Conservation (phyloP, 768 basidiomycete genomes). For the Amanita fuliginea region DNA sequence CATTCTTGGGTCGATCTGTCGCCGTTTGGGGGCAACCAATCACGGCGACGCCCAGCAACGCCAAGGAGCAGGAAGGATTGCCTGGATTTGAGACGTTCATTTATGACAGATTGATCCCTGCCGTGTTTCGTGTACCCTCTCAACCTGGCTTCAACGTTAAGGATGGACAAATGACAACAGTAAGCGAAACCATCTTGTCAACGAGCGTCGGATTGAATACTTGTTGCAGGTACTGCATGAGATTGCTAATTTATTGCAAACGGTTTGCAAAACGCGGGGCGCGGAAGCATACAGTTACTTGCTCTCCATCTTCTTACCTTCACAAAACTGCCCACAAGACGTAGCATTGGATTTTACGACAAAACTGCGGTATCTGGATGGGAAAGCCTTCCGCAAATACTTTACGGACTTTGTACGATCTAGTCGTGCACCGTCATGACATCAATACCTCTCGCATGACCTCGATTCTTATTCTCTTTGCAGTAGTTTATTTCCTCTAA, state of each 20-base stretch:
- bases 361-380: slow-evolving; percentile 65
- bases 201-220: background rate
- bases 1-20: slow-evolving; percentile 64
- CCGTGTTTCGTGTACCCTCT: slow-evolving; percentile 74
- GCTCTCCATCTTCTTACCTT: slow-evolving; percentile 69
- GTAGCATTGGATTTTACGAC: slow-evolving; percentile 67
- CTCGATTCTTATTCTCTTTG: background rate
- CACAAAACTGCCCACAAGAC: slow-evolving; percentile 78
- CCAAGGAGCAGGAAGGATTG: slow-evolving; percentile 29
- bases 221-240: slow-evolving; percentile 71
- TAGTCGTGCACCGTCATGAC: slow-evolving; percentile 52
- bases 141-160: slow-evolving; percentile 75
- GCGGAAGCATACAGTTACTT: slow-evolving; percentile 79
- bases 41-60: slow-evolving; percentile 19
- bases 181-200: slow-evolving; percentile 27
- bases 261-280: slow-evolving; percentile 65
- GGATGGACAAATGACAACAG: slow-evolving; percentile 79
- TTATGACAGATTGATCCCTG: slow-evolving; percentile 76
- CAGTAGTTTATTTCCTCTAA: background rate
- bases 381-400: slow-evolving; percentile 74
- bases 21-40: slow-evolving; percentile 55
- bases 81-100: slow-evolving; percentile 91
- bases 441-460: slow-evolving; percentile 5
- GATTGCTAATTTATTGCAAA: slow-evolving; percentile 76
- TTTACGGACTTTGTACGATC: slow-evolving; percentile 77